These are phyloP conservation scores for Scutellospora calospora DNA, from an alignment of 371 early-diverging fungal species.

Conservation along the genomic window DNA sequence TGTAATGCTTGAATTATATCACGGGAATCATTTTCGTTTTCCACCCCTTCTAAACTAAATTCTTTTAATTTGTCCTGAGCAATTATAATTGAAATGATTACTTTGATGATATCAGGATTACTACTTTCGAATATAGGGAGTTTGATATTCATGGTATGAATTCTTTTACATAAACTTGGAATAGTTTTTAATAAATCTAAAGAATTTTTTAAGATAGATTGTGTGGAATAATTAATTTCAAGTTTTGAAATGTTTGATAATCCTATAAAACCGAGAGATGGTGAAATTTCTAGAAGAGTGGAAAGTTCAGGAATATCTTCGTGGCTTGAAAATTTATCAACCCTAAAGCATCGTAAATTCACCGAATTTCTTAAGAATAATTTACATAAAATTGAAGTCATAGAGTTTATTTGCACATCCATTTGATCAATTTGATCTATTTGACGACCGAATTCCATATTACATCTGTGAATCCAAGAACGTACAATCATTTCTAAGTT, in stretches of 20 bases:
- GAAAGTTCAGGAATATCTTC: neutral
- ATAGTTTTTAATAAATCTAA: neutral
- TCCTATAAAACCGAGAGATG: neutral
- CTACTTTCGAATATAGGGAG: neutral
- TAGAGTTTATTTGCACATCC: neutral
- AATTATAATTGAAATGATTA: neutral
- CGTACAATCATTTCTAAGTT: neutral
- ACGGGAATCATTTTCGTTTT: no score
- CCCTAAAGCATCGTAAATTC: neutral
- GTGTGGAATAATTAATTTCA: neutral
- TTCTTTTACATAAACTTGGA: neutral
- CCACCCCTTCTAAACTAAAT: slow-evolving; percentile 2
- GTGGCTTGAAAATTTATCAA: neutral
- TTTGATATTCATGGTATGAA: neutral
- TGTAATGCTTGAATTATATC: neutral
- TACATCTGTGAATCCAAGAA: neutral
- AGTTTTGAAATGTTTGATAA: neutral
- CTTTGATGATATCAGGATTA: neutral
- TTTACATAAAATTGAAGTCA: slow-evolving; percentile 4
- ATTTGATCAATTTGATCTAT: neutral
- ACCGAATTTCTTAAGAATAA: neutral
- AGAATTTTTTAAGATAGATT: neutral
- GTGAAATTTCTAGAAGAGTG: neutral
- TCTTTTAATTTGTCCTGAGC: neutral
- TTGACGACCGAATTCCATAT: no score